phyloP scores from a whole-genome alignment of 768 basidiomycete species.

The Leucocoprinus leucothites region DNA sequence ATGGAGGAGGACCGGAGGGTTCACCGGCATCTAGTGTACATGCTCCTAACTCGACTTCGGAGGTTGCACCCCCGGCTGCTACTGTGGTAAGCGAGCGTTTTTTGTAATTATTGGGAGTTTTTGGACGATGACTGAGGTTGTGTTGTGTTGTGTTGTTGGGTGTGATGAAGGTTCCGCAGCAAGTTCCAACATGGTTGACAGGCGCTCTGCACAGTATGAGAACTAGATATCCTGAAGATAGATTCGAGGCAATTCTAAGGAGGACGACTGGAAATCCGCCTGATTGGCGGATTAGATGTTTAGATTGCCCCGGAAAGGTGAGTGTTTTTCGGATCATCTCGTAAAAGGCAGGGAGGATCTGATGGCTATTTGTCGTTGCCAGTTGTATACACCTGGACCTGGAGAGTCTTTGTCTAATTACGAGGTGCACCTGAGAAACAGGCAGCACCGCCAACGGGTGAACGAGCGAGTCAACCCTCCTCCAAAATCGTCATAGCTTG shows the following conservation, averaged over 20 bases:
- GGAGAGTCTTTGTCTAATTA: slow-evolving; percentile 86
- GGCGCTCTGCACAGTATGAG: slow-evolving; percentile 66
- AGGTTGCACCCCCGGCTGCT: slow-evolving; percentile 19
- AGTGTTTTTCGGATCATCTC: slow-evolving; percentile 15
- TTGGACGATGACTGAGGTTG: not conserved
- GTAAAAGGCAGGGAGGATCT: slow-evolving; percentile 1
- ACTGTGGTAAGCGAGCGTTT: slow-evolving; percentile 7
- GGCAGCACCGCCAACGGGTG: slow-evolving; percentile 74
- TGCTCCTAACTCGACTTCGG: slow-evolving; percentile 15
- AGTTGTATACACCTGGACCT: slow-evolving; percentile 91
- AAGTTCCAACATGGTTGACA: slow-evolving; percentile 73
- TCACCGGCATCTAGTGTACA: slow-evolving; percentile 6
- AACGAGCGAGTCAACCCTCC: slow-evolving; percentile 42
- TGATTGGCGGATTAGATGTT: slow-evolving; percentile 91
- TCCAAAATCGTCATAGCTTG: slow-evolving; percentile 10
- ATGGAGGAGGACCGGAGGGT: slow-evolving; percentile 7
- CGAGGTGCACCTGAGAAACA: slow-evolving; percentile 88
- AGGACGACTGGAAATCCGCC: slow-evolving; percentile 53
- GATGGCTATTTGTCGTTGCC: slow-evolving; percentile 12
- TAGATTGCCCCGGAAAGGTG: slow-evolving; percentile 93
- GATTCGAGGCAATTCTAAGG: slow-evolving; percentile 72
- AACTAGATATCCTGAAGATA: slow-evolving; percentile 74
- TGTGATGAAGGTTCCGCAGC: slow-evolving; percentile 4
- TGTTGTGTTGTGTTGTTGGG: not conserved
- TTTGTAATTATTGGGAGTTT: not conserved